Base-by-base conservation (phyloP, 1,284 basidiomycete species). In the Coniferiporia weirii region DNA sequence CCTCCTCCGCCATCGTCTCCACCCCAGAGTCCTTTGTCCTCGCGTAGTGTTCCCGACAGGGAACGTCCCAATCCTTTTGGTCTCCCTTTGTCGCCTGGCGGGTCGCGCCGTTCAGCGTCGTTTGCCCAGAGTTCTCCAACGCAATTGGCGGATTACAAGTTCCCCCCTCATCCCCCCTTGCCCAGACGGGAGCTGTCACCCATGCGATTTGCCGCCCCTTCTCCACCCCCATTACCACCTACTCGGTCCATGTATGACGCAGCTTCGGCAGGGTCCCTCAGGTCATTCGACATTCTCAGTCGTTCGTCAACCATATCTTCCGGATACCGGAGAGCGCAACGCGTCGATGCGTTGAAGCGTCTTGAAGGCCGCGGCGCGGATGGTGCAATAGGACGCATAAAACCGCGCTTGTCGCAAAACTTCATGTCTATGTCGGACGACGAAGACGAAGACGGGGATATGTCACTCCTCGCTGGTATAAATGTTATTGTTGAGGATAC, bases 271-370 rank as follows among this genome's bases (percentile, higher is more conserved):
- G 44, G 13, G 10, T 57, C 56, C 17, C 7, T 51, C 15, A 55
- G n/a, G 50, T 54, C 60, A 13, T 22, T 32, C 9, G 56, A 51
- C 15, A 36, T 61, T 1, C 32, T 61, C 13, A 61, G 60, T 52
- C 56, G 60, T 12, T 63, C 66, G 6, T 71, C 73, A 0, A 64
- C 63, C n/a, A 57, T 61, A 4, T 64, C 63, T 15, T 58, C 63
- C 6, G 45, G 54, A 27, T 63, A 66, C 35, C 63, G 66, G 7
- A 70, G 70, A 52, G 70, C 68, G 46, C 73, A 77, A 58, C 74
- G 76, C 1, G 73, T 71, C 58, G 79, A 81, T 40, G 85, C 85
- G 0, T 78, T 87, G 8, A 85, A 84, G 0, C 75, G 79, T 43
- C 76, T 87, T 27, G 85, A 87, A 64, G 85, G 85, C 8, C 81